A percentile compares a stretch with the other conserved stretches of the same genome.
Evolutionary conservation across 2,329 filamentous ascomycete species (phyloP).

Genomic region (Helotiales sp.): DNA sequence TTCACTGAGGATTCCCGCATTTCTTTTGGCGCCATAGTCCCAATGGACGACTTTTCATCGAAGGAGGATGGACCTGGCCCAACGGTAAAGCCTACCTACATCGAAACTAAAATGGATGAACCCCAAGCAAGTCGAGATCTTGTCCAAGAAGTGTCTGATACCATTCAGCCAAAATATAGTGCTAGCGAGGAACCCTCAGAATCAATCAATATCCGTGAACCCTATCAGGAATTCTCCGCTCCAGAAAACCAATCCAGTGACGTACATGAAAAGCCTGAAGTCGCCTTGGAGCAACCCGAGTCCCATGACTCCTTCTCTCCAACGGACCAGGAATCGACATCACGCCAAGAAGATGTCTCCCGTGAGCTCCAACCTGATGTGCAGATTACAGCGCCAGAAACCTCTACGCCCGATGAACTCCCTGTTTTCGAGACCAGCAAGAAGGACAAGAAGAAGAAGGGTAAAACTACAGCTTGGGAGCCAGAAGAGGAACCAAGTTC

Average conservation of each 20-base stretch:
- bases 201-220: neutral
- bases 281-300: neutral
- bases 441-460: conserved; percentile 27
- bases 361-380: neutral
- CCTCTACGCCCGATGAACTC: neutral
- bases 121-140: neutral
- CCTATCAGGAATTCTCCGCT: neutral
- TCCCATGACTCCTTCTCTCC: neutral
- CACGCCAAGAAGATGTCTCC: neutral
- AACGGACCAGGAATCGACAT: neutral
- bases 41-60: neutral
- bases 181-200: neutral
- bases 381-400: neutral
- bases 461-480: conserved; percentile 15
- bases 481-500: neutral
- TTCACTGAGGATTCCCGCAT: neutral
- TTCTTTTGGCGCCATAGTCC: neutral
- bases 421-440: conserved; percentile 13
- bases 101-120: too few relatives aligned
- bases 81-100: neutral
- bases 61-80: neutral
- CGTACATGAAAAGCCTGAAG: neutral
- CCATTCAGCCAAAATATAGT: neutral
- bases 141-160: neutral
- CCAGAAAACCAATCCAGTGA: neutral